Base-by-base conservation (phyloP, 78 protist genomes). In the Dictyostelium purpureum region DNA sequence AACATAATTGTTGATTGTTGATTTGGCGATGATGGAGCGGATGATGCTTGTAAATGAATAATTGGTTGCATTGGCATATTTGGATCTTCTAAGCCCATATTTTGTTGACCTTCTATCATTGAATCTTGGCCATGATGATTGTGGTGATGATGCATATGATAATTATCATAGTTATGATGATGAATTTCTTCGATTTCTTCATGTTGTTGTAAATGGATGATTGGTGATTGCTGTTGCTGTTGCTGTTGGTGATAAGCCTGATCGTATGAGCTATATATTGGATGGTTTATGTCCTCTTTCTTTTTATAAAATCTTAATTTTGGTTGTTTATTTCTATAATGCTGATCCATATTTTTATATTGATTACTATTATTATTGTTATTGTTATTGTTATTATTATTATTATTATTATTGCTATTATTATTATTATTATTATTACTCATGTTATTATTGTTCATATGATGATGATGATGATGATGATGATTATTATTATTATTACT, bases 321-420 rank as follows among this genome's bases (percentile, higher is more conserved):
- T 16, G 38, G 37, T 73, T 47, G 79, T 73, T 40, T 28, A 6
- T 31, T 37, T 31, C 56, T 73, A 28, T 73, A 31, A 18, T 73
- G 79, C 12, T 73, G 56, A 0, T 47, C 61, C 26, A 73, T 49
- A 24, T n/a, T 31, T 73, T 47, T 26, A 18, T 47, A n/a, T 5
- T n/a, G 45, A 45, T 26, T 71, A 28, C 26, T 71, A 42, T 71
- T 40, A n/a, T 71, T 71, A 28, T 71, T 71, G 54, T 71, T 21
- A 26, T 71, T 71, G 26, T 71, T 71, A 16, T 26, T 70, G 33
- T 70, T 73, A 31, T n/a, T 33, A 16, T 51, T 51, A 49, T 45
- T 71, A 12, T 45, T 47, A 12, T 26, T 71, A 42, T 14, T 71
- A 45, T 71, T 71, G 38, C 2, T 45, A n/a, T 71, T n/a, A n/a